phyloP scores from a whole-genome alignment of 1,284 basidiomycete species.

The Dichomitus squalens region DNA sequence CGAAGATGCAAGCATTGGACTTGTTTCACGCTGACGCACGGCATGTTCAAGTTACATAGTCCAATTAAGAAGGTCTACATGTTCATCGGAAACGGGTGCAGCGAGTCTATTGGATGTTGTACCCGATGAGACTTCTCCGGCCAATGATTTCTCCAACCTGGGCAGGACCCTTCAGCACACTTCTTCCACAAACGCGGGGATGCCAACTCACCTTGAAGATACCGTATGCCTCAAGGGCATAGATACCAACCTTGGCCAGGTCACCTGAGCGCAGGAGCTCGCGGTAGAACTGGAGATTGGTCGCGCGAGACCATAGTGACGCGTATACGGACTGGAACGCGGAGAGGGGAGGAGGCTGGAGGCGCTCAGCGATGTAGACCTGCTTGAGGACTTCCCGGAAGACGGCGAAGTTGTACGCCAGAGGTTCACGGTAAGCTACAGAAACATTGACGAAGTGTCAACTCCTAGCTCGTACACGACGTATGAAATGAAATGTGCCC shows the following conservation, averaged over 20 bases:
- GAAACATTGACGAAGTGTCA: neutral
- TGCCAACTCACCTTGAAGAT: constrained; percentile 70
- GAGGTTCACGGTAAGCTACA: constrained; percentile 81
- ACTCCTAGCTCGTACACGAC: neutral
- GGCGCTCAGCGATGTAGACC: constrained; percentile 87
- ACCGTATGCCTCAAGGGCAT: constrained; percentile 87
- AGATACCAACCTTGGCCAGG: constrained; percentile 79
- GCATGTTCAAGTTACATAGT: neutral
- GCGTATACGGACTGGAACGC: constrained; percentile 73
- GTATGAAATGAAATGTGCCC: neutral
- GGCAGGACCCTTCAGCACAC: neutral
- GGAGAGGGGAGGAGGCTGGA: constrained; percentile 79
- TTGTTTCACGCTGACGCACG: neutral
- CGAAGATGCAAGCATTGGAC: neutral
- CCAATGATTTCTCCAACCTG: constrained; percentile 92
- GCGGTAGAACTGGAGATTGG: constrained; percentile 72
- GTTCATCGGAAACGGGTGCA: constrained; percentile 2
- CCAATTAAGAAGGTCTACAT: constrained; percentile 21
- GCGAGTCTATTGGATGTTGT: constrained; percentile 66
- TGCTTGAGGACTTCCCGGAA: constrained; percentile 86
- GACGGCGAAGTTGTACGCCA: constrained; percentile 85
- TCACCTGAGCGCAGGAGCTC: constrained; percentile 73
- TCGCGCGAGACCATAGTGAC: constrained; percentile 71
- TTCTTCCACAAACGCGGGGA: too few relatives aligned
- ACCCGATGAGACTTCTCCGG: constrained; percentile 82